phyloP scores from a whole-genome alignment of 768 basidiomycete genomes.

The Saitozyma podzolica region DNA sequence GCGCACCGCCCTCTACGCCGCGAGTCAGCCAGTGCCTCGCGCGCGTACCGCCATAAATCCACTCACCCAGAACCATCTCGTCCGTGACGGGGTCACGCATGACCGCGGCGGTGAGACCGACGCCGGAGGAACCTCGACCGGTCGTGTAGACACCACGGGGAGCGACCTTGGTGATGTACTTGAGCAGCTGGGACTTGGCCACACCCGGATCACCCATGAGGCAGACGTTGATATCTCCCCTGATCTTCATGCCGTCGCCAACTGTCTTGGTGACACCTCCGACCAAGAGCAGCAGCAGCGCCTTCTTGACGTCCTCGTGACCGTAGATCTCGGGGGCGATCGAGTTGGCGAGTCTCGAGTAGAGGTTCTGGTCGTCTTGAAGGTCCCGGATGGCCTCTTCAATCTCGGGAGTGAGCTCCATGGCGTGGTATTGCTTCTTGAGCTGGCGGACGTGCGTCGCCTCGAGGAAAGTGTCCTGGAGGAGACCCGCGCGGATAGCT shows the following conservation, averaged over 20 bases:
- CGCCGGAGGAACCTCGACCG: constrained; percentile 96
- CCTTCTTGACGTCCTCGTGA: constrained; percentile 96
- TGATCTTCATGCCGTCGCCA: constrained; percentile 97
- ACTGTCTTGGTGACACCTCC: constrained; percentile 95
- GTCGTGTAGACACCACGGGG: constrained; percentile 98
- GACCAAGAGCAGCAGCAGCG: constrained; percentile 82
- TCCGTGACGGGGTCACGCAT: constrained; percentile 99
- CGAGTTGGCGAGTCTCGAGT: constrained; percentile 81
- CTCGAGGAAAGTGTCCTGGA: constrained; percentile 97
- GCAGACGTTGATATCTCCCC: constrained; percentile 96
- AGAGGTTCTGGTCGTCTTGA: constrained; percentile 72
- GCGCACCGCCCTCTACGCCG: constrained; percentile 89
- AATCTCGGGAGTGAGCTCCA: constrained; percentile 88
- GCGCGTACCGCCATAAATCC: background rate
- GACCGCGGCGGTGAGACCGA: constrained; percentile 97
- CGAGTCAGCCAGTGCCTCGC: constrained; percentile 49
- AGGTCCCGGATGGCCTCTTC: constrained; percentile 68
- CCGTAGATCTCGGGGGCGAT: constrained; percentile 99
- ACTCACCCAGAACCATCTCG: constrained; percentile 95
- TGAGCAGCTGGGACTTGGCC: constrained; percentile 79
- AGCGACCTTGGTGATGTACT: constrained; percentile 98
- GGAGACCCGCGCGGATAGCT: constrained; percentile 90
- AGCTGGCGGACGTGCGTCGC: constrained; percentile 85
- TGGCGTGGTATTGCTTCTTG: constrained; percentile 94
- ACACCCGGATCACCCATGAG: constrained; percentile 99